phyloP scores from a whole-genome alignment of 371 early-diverging fungal species.

The Mucor piriformis region DNA sequence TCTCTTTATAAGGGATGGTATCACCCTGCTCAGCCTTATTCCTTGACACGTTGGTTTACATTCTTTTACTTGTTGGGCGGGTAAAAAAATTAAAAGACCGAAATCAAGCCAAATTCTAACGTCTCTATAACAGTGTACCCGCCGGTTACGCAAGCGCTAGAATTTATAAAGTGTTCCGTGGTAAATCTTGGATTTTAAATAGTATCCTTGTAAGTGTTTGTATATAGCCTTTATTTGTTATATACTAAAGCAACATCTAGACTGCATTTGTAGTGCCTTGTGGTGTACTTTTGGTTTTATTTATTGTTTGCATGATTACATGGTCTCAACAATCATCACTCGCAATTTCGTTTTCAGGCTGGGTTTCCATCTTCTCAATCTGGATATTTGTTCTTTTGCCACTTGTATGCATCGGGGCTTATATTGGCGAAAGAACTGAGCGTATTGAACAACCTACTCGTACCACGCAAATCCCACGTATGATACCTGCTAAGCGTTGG shows the following conservation, averaged over 20 bases:
- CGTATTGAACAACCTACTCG: constrained; percentile 47
- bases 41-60: constrained; percentile 28
- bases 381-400: constrained; percentile 37
- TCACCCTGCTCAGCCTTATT: constrained; percentile 45
- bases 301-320: constrained; percentile 26
- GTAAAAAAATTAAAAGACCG: constrained; percentile 12
- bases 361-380: constrained; percentile 29
- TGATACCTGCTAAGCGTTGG: constrained; percentile 46
- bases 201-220: constrained; percentile 34
- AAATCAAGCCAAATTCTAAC: background rate
- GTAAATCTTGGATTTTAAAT: constrained; percentile 50
- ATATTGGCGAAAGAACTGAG: constrained; percentile 39
- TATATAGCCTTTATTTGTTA: background rate
- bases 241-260: constrained; percentile 13
- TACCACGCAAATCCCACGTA: constrained; percentile 46
- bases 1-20: constrained; percentile 21
- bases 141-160: constrained; percentile 49
- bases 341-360: constrained; percentile 45
- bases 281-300: constrained; percentile 20
- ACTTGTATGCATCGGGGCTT: constrained; percentile 39
- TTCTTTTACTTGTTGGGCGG: constrained; percentile 28
- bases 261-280: constrained; percentile 40
- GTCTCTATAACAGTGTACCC: constrained; percentile 17
- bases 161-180: constrained; percentile 49
- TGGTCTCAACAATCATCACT: constrained; percentile 49